These are phyloP conservation scores for Rhinocladiella similis DNA, from an alignment of 2,329 filamentous ascomycete genomes.

Conservation along the genomic window DNA sequence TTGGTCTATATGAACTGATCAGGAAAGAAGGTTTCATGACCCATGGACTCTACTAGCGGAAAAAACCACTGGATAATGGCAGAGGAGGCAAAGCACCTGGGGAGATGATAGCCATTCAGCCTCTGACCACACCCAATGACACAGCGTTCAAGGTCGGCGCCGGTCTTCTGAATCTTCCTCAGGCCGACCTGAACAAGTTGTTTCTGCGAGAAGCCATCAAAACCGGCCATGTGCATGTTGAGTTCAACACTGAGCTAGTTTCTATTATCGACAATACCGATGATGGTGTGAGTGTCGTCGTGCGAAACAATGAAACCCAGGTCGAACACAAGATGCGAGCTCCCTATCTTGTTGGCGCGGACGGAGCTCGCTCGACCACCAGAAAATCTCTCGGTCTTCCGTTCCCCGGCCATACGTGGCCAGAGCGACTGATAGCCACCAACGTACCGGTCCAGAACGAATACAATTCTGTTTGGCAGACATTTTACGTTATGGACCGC, in stretches of 20 bases:
- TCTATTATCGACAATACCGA: conserved; percentile 3
- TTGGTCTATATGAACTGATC: conserved; percentile 13
- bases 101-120: conserved; percentile 7
- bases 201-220: conserved; percentile 13
- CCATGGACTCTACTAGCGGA: conserved; percentile 9
- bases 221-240: conserved; percentile 12
- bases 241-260: conserved; percentile 15
- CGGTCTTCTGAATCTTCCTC: conserved; percentile 12
- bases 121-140: conserved; percentile 10
- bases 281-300: conserved; percentile 6
- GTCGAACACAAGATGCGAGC: not conserved
- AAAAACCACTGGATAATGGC: conserved; percentile 11
- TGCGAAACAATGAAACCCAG: not conserved
- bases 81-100: conserved; percentile 12
- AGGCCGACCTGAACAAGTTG: conserved; percentile 12
- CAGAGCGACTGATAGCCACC: conserved; percentile 14
- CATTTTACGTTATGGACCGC: conserved; percentile 8
- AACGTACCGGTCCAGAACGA: conserved; percentile 11
- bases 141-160: not conserved
- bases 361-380: conserved; percentile 8
- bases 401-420: conserved; percentile 20
- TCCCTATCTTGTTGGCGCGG: conserved; percentile 10
- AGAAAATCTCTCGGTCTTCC: conserved; percentile 15
- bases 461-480: not conserved
- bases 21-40: conserved; percentile 18